Evolutionary conservation across 2,329 filamentous ascomycete species (phyloP), one percentile per base, ranked within the genome.

Genomic region (Samsoniella hepiali): DNA sequence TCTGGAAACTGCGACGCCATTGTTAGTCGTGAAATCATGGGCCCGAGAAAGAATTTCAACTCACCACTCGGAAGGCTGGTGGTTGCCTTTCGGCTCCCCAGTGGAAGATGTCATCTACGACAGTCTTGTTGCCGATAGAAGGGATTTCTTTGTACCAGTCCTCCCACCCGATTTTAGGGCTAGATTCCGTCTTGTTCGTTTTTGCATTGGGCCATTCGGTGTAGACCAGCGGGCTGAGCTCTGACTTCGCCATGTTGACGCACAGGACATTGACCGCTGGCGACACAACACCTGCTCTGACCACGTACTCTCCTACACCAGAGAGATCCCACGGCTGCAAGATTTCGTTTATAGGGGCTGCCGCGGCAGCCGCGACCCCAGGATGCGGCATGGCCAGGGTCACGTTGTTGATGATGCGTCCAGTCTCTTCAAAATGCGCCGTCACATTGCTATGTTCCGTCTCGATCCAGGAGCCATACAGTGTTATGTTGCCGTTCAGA

Each of bases 341-440:
- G 36, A 95, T 91, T 0, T 76, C 72, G 69, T 94, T 94, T 9
- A 75, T 72, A 0, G 79, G 74, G 67, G 88, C 79, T 9, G 79
- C 82, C 0, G 88, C 87, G 0, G 91, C 90, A 13, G 79, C 74
- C 40, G 89, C 86, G 0, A 95, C 81, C 0, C 88, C 78, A 4
- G 87, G 80, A 68, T 95, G 91, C 0, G 91, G 91, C 82, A 93
- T 88, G 0, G 90, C 89, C 67, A 93, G 80, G 0, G 88, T 90
- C 32, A 92, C 85, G 66, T 93, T 93, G 71, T 93, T 91, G 69
- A 94, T 78, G 44, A 89, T 80, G 32, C 89, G 80, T 0, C 78
- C 75, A 60, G 84, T 72, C 11, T 79, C 71, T 5, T 78, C 71
- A 4, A 81, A 88, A 0, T 79, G 76, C 3, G 76, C 72, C 0